Evolutionary conservation across 2,329 filamentous ascomycete species (phyloP).

Genomic region (Pseudogymnoascus sp.): DNA sequence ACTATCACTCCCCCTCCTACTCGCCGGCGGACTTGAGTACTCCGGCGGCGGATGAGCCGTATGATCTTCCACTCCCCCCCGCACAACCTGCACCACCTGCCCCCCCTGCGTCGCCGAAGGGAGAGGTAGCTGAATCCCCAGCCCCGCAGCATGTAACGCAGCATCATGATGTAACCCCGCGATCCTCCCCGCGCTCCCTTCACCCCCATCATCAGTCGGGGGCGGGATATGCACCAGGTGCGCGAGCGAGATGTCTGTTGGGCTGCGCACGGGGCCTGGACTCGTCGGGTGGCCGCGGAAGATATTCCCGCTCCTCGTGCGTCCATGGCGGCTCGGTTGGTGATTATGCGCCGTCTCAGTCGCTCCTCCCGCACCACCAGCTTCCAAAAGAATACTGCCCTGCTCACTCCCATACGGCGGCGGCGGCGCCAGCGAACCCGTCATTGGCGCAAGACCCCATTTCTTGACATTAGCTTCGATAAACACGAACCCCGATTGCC

Average conservation of each 20-base stretch:
- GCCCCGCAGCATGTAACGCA: conserved; percentile 28
- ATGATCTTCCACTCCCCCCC: conserved; percentile 30
- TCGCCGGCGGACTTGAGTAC: conserved; percentile 55
- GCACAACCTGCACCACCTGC: too few relatives aligned
- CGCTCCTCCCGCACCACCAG: conserved; percentile 50
- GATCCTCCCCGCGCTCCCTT: conserved; percentile 41
- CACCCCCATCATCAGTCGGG: conserved; percentile 55
- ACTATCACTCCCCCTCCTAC: conserved; percentile 48
- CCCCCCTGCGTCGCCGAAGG: too few relatives aligned
- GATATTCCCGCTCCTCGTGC: conserved; percentile 71
- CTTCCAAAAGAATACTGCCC: conserved; percentile 88
- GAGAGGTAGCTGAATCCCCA: conserved; percentile 25
- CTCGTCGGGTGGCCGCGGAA: conserved; percentile 67
- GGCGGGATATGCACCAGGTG: conserved; percentile 67
- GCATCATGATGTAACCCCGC: conserved; percentile 15
- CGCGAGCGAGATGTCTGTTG: conserved; percentile 91
- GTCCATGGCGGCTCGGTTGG: conserved; percentile 49
- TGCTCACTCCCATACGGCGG: conserved; percentile 96
- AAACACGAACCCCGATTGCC: conserved; percentile 95
- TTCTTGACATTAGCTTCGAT: conserved; percentile 99
- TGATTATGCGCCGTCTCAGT: conserved; percentile 41
- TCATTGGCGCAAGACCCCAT: conserved; percentile 95
- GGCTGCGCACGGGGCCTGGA: conserved; percentile 80
- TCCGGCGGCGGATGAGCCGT: conserved; percentile 61
- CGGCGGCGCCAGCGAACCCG: conserved; percentile 85